Conservation (phyloP, 164 flowering plant genomes). For the Aristolochia contorta region DNA sequence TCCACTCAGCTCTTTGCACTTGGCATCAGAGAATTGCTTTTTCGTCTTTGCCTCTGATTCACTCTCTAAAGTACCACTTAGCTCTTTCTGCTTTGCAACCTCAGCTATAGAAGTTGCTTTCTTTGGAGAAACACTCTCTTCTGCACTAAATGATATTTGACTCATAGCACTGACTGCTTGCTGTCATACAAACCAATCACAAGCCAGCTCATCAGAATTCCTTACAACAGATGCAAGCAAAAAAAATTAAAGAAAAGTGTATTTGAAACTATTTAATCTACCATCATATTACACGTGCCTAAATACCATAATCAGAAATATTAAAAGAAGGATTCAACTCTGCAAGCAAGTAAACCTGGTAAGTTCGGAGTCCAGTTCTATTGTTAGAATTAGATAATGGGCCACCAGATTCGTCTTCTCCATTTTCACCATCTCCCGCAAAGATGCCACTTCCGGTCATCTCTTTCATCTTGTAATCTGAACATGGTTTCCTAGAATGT, state of each 20-base stretch:
- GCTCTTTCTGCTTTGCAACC: slow-evolving; percentile 94
- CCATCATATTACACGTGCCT: too few relatives aligned
- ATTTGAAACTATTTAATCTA: too few relatives aligned
- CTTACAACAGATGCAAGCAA: neutral
- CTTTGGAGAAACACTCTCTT: slow-evolving; percentile 65
- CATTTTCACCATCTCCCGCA: slow-evolving; percentile 42
- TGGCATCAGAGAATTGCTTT: slow-evolving; percentile 79
- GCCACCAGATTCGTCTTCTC: slow-evolving; percentile 35
- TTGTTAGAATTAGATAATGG: slow-evolving; percentile 32
- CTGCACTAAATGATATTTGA: slow-evolving; percentile 83
- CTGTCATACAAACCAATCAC: slow-evolving; percentile 21
- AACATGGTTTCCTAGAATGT: slow-evolving; percentile 77
- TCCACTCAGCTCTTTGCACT: slow-evolving; percentile 86
- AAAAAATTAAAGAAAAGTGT: neutral
- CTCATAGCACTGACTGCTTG: slow-evolving; percentile 80
- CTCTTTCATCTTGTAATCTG: slow-evolving; percentile 76
- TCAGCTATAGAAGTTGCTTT: slow-evolving; percentile 68
- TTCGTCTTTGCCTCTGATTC: slow-evolving; percentile 51
- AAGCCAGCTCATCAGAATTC: neutral
- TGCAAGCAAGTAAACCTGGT: slow-evolving; percentile 62
- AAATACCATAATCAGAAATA: neutral
- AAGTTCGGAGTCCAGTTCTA: slow-evolving; percentile 69
- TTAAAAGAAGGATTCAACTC: neutral
- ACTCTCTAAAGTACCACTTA: slow-evolving; percentile 73
- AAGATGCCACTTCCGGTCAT: slow-evolving; percentile 95